phyloP scores from a whole-genome alignment of 2,329 filamentous ascomycete genomes.

The Polytolypa hystricis region DNA sequence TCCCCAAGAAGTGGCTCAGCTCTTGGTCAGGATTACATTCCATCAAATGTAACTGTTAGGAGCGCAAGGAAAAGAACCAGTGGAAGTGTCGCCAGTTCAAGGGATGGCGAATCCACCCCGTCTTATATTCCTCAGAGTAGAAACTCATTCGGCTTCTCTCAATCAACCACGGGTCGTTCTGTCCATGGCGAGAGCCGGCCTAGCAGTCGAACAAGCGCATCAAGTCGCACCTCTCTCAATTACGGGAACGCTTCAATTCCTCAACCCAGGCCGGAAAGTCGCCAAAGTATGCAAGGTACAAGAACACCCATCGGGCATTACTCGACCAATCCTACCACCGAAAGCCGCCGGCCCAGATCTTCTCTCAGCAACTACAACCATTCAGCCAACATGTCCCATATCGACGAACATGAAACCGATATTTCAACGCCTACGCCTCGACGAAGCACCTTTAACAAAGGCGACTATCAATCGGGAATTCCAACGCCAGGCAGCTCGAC shows the following conservation, averaged over 20 bases:
- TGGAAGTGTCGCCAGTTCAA: constrained; percentile 31
- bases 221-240: constrained; percentile 33
- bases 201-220: constrained; percentile 58
- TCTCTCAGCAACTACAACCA: constrained; percentile 56
- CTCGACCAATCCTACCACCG: constrained; percentile 36
- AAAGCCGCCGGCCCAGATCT: constrained; percentile 53
- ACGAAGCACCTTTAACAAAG: constrained; percentile 33
- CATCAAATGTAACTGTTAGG: constrained; percentile 47
- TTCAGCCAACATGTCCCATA: constrained; percentile 47
- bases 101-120: constrained; percentile 26
- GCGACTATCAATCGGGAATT: constrained; percentile 34
- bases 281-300: constrained; percentile 48
- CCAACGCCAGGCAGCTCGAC: constrained; percentile 39
- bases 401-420: constrained; percentile 43
- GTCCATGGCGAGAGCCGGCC: constrained; percentile 49
- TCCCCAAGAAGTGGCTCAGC: constrained; percentile 57
- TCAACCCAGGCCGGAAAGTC: constrained; percentile 49
- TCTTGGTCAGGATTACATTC: constrained; percentile 37
- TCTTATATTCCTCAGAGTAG: constrained; percentile 25
- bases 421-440: constrained; percentile 33
- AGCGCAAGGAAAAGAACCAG: constrained; percentile 31
- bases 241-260: constrained; percentile 27
- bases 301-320: constrained; percentile 54
- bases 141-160: constrained; percentile 38
- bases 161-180: constrained; percentile 12